Conservation (phyloP, 1,284 basidiomycete species). For the Apiotrichum domesticum region DNA sequence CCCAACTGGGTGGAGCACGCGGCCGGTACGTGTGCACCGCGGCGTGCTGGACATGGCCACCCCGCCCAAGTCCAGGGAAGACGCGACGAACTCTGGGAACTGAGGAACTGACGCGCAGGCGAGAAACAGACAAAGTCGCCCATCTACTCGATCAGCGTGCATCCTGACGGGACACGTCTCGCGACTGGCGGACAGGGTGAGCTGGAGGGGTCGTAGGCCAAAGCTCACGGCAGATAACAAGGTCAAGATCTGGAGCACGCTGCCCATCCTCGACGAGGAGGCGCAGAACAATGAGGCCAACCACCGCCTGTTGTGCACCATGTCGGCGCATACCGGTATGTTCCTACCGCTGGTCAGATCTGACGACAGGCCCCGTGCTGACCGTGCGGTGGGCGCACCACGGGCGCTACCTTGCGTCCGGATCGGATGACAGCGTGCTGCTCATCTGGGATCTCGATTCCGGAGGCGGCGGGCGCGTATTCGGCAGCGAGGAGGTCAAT, state of each 20-base stretch:
- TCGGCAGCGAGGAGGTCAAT: conserved; percentile 87
- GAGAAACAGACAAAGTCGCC: conserved; percentile 64
- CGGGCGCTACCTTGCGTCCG: conserved; percentile 88
- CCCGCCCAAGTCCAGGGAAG: background rate
- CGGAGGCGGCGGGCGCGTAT: conserved; percentile 72
- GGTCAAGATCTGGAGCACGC: conserved; percentile 95
- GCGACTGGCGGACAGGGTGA: conserved; percentile 81
- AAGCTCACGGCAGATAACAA: conserved; percentile 61
- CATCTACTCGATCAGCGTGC: conserved; percentile 88
- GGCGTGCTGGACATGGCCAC: background rate
- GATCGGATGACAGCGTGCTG: conserved; percentile 90
- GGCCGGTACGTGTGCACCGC: conserved; percentile 11
- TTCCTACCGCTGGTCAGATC: background rate
- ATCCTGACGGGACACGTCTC: conserved; percentile 90
- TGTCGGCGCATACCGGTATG: conserved; percentile 80
- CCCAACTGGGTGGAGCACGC: conserved; percentile 47
- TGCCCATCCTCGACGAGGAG: conserved; percentile 72
- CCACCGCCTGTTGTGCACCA: conserved; percentile 81
- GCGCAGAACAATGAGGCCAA: conserved; percentile 68
- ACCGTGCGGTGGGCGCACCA: conserved; percentile 94
- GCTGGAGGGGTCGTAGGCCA: conserved; percentile 5
- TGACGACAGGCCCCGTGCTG: conserved; percentile 65
- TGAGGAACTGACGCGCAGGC: conserved; percentile 18
- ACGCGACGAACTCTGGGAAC: background rate
- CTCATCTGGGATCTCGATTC: conserved; percentile 97